Evolutionary conservation across 768 basidiomycete genomes (phyloP).

Genomic region (Pholiota microspora): DNA sequence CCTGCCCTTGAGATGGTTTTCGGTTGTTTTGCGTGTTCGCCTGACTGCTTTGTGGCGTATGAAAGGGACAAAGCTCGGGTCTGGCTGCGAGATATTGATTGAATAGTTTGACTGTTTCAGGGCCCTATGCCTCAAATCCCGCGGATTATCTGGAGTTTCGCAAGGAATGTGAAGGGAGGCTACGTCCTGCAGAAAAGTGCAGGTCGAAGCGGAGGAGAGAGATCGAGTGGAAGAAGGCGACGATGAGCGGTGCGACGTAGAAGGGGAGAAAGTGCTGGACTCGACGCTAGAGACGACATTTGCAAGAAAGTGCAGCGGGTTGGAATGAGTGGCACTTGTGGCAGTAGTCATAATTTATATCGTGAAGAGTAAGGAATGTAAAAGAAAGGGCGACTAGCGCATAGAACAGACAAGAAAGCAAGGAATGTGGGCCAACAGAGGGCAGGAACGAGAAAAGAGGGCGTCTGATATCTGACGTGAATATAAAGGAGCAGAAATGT

Average conservation of each 20-base stretch:
- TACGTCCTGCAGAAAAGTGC: constrained; percentile 16
- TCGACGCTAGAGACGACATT: constrained; percentile 25
- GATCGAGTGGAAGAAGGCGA: constrained; percentile 16
- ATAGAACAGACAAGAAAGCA: constrained; percentile 21
- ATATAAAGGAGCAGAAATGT: constrained; percentile 23
- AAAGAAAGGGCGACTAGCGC: constrained; percentile 34
- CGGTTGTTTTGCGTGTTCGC: constrained; percentile 23
- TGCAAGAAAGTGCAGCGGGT: constrained; percentile 37
- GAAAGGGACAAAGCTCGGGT: constrained; percentile 23
- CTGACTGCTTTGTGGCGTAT: constrained; percentile 25
- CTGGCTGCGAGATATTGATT: constrained; percentile 21
- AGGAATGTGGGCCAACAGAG: constrained; percentile 15
- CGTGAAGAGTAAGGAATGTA: constrained; percentile 25
- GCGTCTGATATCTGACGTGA: constrained; percentile 11
- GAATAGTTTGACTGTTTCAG: constrained; percentile 29
- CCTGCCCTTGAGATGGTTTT: constrained; percentile 25
- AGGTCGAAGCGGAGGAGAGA: constrained; percentile 2
- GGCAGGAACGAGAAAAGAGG: constrained; percentile 10
- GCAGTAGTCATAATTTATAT: constrained; percentile 28
- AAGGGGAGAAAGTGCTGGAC: constrained; percentile 6
- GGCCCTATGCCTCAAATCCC: constrained; percentile 20
- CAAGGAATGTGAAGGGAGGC: constrained; percentile 26
- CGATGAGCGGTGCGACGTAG: constrained; percentile 18
- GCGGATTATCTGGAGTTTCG: constrained; percentile 17
- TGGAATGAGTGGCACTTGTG: constrained; percentile 18